phyloP scores from a whole-genome alignment of 2,329 filamentous ascomycete genomes.

The Pseudogymnoascus verrucosus region DNA sequence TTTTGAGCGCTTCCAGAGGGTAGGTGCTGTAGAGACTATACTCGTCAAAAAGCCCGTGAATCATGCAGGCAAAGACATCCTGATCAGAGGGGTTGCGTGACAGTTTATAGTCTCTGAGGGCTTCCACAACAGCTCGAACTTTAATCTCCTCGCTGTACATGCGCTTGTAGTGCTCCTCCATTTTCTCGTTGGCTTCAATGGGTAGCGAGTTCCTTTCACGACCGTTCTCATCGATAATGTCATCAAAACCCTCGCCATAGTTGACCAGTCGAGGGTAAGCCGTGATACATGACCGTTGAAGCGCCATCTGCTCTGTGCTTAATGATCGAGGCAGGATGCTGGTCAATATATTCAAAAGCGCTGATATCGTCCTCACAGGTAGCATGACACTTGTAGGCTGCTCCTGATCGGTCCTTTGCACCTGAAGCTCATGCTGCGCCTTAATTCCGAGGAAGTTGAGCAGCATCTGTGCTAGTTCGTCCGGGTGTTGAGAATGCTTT shows the following conservation, averaged over 20 bases:
- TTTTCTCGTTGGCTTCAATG: constrained; percentile 71
- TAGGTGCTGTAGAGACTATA: constrained; percentile 94
- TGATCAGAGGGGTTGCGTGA: constrained; percentile 79
- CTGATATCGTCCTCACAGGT: constrained; percentile 76
- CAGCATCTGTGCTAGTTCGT: constrained; percentile 62
- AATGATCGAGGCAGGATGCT: constrained; percentile 54
- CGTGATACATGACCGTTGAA: constrained; percentile 84
- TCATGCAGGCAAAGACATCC: constrained; percentile 97
- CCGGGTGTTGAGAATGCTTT: constrained; percentile 56
- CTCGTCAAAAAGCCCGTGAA: constrained; percentile 94
- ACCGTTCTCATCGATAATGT: constrained; percentile 81
- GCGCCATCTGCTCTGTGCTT: constrained; percentile 62
- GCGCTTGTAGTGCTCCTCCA: constrained; percentile 96
- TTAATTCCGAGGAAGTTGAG: constrained; percentile 79
- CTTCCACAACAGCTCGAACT: constrained; percentile 75
- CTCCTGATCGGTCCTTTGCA: constrained; percentile 61
- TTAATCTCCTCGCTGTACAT: constrained; percentile 94
- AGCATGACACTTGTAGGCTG: constrained; percentile 64
- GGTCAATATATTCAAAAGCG: constrained; percentile 70
- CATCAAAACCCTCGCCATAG: constrained; percentile 86
- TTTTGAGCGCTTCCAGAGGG: constrained; percentile 89
- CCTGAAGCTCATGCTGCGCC: constrained; percentile 68
- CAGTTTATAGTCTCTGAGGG: constrained; percentile 78
- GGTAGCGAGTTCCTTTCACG: constrained; percentile 74
- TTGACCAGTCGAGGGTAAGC: constrained; percentile 93